Evolutionary conservation across 768 basidiomycete genomes (phyloP).

Genomic region (Suillus occidentalis): DNA sequence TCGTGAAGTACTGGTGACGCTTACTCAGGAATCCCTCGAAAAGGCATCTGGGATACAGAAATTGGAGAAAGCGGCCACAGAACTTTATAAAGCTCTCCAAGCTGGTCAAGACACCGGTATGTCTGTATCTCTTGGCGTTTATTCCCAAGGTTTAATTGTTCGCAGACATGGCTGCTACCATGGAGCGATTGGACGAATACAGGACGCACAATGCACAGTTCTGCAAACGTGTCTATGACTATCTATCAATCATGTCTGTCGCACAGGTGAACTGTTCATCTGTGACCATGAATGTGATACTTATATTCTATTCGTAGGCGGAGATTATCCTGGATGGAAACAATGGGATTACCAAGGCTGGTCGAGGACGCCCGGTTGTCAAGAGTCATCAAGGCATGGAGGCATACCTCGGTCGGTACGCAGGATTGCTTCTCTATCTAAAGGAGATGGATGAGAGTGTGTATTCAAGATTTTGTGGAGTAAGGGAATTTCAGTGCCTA

Average conservation of each 20-base stretch:
- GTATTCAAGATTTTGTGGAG: constrained; percentile 89
- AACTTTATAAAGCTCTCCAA: constrained; percentile 93
- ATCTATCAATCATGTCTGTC: constrained; percentile 87
- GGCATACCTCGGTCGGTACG: constrained; percentile 81
- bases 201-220: constrained; percentile 88
- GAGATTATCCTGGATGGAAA: constrained; percentile 66
- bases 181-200: constrained; percentile 91
- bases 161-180: constrained; percentile 93
- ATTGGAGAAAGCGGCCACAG: constrained; percentile 79
- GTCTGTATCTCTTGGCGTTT: background rate
- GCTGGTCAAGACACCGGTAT: constrained; percentile 86
- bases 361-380: constrained; percentile 48
- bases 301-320: constrained; percentile 41
- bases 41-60: constrained; percentile 70
- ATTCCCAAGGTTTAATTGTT: background rate
- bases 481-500: constrained; percentile 39
- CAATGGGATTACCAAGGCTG: constrained; percentile 51
- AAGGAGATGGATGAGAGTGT: constrained; percentile 94
- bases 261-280: constrained; percentile 63
- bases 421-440: constrained; percentile 86
- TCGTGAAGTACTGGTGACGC: constrained; percentile 64
- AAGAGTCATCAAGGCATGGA: constrained; percentile 74
- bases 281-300: background rate
- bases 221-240: constrained; percentile 89
- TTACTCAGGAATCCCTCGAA: constrained; percentile 90